Conservation (phyloP, 192 early-diverging fungal genomes). For the Coemansia interrupta region DNA sequence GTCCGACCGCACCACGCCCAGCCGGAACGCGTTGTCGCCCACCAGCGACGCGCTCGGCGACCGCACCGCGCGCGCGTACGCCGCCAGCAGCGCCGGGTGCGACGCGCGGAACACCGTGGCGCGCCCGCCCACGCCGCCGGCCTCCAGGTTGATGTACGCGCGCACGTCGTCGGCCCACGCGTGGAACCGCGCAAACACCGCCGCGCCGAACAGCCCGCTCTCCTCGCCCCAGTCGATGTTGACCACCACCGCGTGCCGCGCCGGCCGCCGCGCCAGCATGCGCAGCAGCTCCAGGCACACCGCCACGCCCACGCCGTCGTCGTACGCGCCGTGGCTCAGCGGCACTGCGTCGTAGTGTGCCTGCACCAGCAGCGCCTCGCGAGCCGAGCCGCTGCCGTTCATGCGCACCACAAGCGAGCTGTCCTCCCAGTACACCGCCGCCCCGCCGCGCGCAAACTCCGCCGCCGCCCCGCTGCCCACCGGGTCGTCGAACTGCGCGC, state of each 20-base stretch:
- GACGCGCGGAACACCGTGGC: conserved; percentile 64
- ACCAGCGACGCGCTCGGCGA: conserved; percentile 59
- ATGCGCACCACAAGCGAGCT: conserved; percentile 64
- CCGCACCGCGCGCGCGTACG: conserved; percentile 38
- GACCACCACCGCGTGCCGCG: conserved; percentile 61
- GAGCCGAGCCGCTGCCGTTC: conserved; percentile 49
- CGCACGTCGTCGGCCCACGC: conserved; percentile 62
- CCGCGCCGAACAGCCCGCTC: conserved; percentile 61
- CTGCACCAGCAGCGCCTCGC: conserved; percentile 60
- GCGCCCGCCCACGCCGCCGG: conserved; percentile 68
- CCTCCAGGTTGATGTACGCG: conserved; percentile 68
- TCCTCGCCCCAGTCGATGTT: conserved; percentile 76
- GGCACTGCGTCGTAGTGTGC: conserved; percentile 70
- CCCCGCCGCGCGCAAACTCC: conserved; percentile 25
- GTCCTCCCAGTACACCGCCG: conserved; percentile 47
- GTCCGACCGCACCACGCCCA: conserved; percentile 59
- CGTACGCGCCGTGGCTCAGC: conserved; percentile 66
- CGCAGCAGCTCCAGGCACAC: conserved; percentile 64
- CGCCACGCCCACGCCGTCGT: conserved; percentile 65
- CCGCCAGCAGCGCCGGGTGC: conserved; percentile 37
- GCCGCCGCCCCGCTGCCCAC: conserved; percentile 25
- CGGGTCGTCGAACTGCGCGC: conserved; percentile 30
- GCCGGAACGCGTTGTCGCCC: conserved; percentile 62
- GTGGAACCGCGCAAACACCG: conserved; percentile 60
- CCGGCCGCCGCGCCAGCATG: conserved; percentile 58